Evolutionary conservation across 805 yeast species (phyloP), one percentile per base, ranked within the genome.

Genomic region (Metschnikowia lochheadii): DNA sequence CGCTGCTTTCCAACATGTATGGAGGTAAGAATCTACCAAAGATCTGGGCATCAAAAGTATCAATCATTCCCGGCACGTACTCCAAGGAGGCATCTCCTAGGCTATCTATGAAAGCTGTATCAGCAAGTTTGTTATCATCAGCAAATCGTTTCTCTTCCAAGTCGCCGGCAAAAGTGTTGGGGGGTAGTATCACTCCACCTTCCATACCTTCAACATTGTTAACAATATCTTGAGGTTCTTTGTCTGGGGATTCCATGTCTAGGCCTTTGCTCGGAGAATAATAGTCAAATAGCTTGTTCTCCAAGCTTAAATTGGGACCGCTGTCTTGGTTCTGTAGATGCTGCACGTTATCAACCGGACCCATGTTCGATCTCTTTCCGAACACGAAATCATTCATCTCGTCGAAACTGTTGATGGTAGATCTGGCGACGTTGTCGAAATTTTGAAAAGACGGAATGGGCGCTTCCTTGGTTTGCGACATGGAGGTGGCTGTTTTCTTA

Each of bases 1-100:
- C 41, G 51, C 49, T 51, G n/a, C 53, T 51, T 49, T 70, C 75
- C 44, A 83, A 73, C 95, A 88, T 88, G 63, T 87, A 88, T 3
- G 96, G 94, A 2, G 96, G 96, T 44, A 88, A 63, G 55, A 86
- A 84, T 37, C 87, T 71, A 1, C 96, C 97, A 72, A 89, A 89
- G 17, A 89, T 77, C 61, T 88, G 91, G 61, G 88, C 81, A 63
- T 89, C 97, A 43, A 89, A 67, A 56, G 85, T 87, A 64, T 89
- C 96, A 75, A 89, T 85, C 40, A 87, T 84, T 4, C 96, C 94
- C 1, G 94, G 89, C 53, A 87, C 76, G 59, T 87, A 87, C 48
- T 70, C 67, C 38, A 65, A 58, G 14, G 55, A 51, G 5, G 51
- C 43, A 26, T 46, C 35, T 40, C 21, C 44, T 40, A 48, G 26